Base-by-base conservation (phyloP, 73 alveolate species). In the Tetrahymena thermophila region DNA sequence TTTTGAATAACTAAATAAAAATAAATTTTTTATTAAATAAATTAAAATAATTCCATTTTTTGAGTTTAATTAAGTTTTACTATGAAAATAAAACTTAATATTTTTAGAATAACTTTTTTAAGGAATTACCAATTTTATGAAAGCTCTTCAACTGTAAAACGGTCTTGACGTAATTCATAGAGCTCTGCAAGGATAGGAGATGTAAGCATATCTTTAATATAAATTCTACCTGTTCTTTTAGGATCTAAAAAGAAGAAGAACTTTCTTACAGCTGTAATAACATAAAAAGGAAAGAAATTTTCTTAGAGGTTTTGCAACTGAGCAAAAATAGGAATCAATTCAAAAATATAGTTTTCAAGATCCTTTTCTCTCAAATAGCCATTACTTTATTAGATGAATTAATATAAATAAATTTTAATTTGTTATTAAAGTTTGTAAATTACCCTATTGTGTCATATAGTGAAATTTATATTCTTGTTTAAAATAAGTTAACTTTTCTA, bases 201-300 rank as follows among this genome's bases (percentile, higher is more conserved):
- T 55, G 99, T 98, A 15, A 98, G 98, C 98, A 98, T 98, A 95
- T 99, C 99, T 84, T 99, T 99, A 31, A 99, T 98, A 34, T 96
- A 94, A 44, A 99, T 98, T 85, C 98, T 98, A 23, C 99, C 99
- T 35, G 99, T 99, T 44, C 99, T 83, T 93, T 98, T 97, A 35
- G 99, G 98, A 94, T 98, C 99, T 97, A 99, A 95, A 97, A 98
- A 99, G 97, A 99, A 99, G 97, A 99, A 99, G 98, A 99, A 99
- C 94, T 99, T 99, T 85, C 99, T 97, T 85, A 98, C 99, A 11
- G 99, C 99, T 31, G 99, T 98, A 96, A 98, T 98, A 44, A 98
- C 99, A 94, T 98, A 98, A 97, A 98, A 98, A 44, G 99, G 99
- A 94, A 98, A 98, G 96, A 98, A 98, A 96, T 98, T 98, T 95